These are phyloP conservation scores for Chionographis japonica DNA, from an alignment of 106 monocot species.

Conservation along the genomic window DNA sequence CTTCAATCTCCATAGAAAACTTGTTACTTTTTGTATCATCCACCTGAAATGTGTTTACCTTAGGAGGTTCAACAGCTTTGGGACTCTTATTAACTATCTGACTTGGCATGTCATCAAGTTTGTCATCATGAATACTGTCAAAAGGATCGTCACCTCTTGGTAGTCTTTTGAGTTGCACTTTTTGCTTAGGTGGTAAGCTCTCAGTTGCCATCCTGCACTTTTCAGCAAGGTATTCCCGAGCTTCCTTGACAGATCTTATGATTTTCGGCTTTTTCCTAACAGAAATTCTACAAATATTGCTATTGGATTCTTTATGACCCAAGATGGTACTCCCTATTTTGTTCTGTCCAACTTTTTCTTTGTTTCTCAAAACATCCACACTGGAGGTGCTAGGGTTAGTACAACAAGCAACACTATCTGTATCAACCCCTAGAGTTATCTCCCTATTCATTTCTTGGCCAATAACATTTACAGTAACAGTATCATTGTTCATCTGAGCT, in stretches of 20 bases:
- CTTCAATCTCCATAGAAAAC: background rate
- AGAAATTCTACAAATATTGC: slow-evolving; percentile 2
- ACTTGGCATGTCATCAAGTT: background rate
- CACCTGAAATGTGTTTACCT: background rate
- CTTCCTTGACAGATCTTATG: slow-evolving; percentile 62
- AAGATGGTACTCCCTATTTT: background rate
- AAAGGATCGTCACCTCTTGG: background rate
- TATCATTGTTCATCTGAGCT: background rate
- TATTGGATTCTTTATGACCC: slow-evolving; percentile 8
- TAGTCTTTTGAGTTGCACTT: background rate
- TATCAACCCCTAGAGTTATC: background rate
- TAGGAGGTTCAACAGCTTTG: slow-evolving; percentile 2
- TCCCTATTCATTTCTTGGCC: background rate
- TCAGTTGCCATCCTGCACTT: slow-evolving; percentile 16
- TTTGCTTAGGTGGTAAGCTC: slow-evolving; percentile 1
- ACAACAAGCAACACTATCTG: background rate
- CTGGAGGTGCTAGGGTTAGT: background rate
- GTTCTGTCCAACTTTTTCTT: slow-evolving; percentile 2
- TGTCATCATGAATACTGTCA: background rate
- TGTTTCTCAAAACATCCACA: slow-evolving; percentile 1
- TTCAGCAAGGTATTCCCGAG: slow-evolving; percentile 52
- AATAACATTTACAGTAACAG: background rate
- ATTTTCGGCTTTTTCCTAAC: slow-evolving; percentile 28
- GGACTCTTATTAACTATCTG: background rate
- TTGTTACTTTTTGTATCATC: background rate